Percentiles rank a stretch among this genome's conserved stretches.
These are phyloP conservation scores for Candida morakotiae DNA, from an alignment of 805 yeast genomes.

Conservation along the genomic window DNA sequence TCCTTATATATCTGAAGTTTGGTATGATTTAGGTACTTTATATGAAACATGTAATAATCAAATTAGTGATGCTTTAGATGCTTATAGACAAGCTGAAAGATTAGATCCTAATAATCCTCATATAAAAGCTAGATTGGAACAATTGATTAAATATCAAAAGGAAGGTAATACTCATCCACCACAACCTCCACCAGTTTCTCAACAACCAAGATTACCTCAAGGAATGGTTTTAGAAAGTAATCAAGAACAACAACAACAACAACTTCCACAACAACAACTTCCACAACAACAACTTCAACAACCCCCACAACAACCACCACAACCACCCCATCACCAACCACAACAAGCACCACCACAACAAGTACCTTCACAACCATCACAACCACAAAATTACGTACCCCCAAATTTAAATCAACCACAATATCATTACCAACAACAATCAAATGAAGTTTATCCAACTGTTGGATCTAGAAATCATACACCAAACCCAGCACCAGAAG, in stretches of 20 bases:
- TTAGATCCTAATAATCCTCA: conserved; percentile 93
- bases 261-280: conserved; percentile 14
- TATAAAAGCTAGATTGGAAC: conserved; percentile 88
- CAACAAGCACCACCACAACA: conserved; percentile 8
- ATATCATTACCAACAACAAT: conserved; percentile 10
- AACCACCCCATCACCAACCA: conserved; percentile 7
- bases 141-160: conserved; percentile 67
- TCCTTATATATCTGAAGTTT: conserved; percentile 94
- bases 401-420: conserved; percentile 3
- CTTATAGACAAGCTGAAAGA: conserved; percentile 93
- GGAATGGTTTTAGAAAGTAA: conserved; percentile 57
- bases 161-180: conserved; percentile 63
- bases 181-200: conserved; percentile 63
- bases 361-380: background rate
- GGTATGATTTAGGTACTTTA: conserved; percentile 97
- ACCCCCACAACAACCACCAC: conserved; percentile 6
- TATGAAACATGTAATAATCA: conserved; percentile 98
- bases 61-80: conserved; percentile 90
- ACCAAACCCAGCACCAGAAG: conserved; percentile 6
- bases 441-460: conserved; percentile 7
- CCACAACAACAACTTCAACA: conserved; percentile 9
- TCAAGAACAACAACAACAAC: conserved; percentile 22
- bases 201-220: conserved; percentile 60
- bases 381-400: background rate
- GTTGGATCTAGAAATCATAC: background rate